Evolutionary conservation across 2,329 filamentous ascomycete genomes (phyloP).

Genomic region (Aquanectria penicillioides): DNA sequence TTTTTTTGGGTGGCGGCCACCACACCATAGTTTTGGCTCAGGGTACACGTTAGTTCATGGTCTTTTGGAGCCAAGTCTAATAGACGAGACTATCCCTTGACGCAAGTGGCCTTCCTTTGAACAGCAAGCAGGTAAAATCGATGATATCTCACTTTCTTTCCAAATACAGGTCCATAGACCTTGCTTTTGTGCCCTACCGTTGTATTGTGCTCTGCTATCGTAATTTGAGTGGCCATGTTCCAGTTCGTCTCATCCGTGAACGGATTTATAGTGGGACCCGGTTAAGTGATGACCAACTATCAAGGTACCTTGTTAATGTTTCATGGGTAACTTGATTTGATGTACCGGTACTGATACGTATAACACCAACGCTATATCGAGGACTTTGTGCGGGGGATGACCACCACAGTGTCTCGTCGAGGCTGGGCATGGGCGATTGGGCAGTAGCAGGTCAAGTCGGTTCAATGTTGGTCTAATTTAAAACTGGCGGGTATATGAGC

Average conservation of each 20-base stretch:
- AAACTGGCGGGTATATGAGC: conserved; percentile 9
- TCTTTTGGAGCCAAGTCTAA: conserved; percentile 42
- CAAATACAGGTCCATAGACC: too few relatives aligned
- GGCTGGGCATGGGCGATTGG: too few relatives aligned
- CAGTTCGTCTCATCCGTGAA: too few relatives aligned
- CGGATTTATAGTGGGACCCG: too few relatives aligned
- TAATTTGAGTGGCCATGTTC: neutral
- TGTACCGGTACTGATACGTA: too few relatives aligned
- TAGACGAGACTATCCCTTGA: conserved; percentile 44
- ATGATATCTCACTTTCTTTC: conserved; percentile 44
- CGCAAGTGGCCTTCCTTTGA: conserved; percentile 31
- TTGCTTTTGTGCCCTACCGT: too few relatives aligned
- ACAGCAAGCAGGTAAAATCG: conserved; percentile 45
- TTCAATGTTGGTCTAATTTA: conserved; percentile 5
- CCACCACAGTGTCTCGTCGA: too few relatives aligned
- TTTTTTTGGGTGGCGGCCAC: conserved; percentile 39
- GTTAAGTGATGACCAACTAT: too few relatives aligned
- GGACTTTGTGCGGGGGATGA: too few relatives aligned
- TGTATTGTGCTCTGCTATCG: neutral
- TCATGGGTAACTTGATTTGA: too few relatives aligned
- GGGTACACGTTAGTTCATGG: conserved; percentile 39
- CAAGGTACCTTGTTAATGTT: too few relatives aligned
- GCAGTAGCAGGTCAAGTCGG: neutral
- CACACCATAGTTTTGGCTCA: conserved; percentile 34
- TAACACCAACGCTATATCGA: too few relatives aligned